These are phyloP conservation scores for Auricularia auricula-judae DNA, from an alignment of 768 basidiomycete species.

Conservation along the genomic window DNA sequence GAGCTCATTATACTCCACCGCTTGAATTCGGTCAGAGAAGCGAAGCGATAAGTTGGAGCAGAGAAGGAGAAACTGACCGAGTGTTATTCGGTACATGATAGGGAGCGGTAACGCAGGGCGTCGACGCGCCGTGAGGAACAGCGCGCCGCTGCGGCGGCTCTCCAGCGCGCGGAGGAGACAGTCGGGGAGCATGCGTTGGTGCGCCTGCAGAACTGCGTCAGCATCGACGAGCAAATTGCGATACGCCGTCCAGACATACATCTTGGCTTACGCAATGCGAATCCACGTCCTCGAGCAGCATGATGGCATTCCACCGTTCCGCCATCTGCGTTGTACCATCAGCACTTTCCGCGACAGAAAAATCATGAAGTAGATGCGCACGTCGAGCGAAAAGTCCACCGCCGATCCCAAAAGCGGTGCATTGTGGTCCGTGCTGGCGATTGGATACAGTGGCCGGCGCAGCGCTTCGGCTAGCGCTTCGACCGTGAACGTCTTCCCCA, in stretches of 20 bases:
- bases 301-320: conserved; percentile 14
- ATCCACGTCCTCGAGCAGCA: conserved; percentile 18
- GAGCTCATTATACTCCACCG: conserved; percentile 18
- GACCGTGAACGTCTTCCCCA: conserved; percentile 46
- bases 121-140: too few relatives aligned
- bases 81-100: not conserved
- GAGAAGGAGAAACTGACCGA: not conserved
- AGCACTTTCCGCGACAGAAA: not conserved
- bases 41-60: not conserved
- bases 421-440: conserved; percentile 39
- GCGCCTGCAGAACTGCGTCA: conserved; percentile 43
- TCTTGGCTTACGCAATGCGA: conserved; percentile 16
- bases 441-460: conserved; percentile 38
- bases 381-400: conserved; percentile 6
- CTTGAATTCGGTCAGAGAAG: not conserved
- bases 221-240: not conserved
- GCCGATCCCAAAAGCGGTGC: conserved; percentile 25
- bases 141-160: too few relatives aligned
- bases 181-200: too few relatives aligned
- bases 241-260: not conserved
- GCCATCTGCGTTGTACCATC: conserved; percentile 19
- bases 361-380: conserved; percentile 1
- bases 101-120: too few relatives aligned
- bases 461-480: conserved; percentile 51
- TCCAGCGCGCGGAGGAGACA: too few relatives aligned